These are phyloP conservation scores for Mycena rebaudengoi DNA, from an alignment of 768 basidiomycete species.

Conservation along the genomic window DNA sequence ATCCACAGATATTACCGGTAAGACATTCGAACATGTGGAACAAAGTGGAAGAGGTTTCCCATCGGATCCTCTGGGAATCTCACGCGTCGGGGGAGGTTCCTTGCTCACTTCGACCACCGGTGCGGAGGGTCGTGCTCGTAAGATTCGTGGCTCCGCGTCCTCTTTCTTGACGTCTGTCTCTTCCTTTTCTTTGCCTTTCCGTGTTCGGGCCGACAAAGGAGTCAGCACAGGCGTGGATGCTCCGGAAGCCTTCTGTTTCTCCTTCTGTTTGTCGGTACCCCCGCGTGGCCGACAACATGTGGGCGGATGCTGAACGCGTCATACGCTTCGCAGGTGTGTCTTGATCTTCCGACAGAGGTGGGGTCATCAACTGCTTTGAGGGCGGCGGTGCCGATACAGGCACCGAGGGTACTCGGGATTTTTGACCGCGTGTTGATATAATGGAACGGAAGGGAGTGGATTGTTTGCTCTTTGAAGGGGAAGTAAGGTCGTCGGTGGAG, in stretches of 20 bases:
- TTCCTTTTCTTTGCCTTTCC: conserved; percentile 39
- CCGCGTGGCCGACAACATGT: conserved; percentile 11
- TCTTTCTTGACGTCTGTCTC: conserved; percentile 54
- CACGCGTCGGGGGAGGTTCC: conserved; percentile 46
- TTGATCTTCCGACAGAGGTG: conserved; percentile 56
- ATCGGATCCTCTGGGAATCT: conserved; percentile 64
- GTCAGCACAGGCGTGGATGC: conserved; percentile 38
- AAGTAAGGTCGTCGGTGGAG: conserved; percentile 39
- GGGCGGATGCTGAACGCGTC: conserved; percentile 34
- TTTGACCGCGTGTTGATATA: conserved; percentile 68
- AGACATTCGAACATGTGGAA: conserved; percentile 71
- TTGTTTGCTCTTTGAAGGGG: conserved; percentile 42
- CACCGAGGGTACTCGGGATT: conserved; percentile 38
- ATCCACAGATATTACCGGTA: conserved; percentile 82
- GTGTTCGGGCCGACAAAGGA: conserved; percentile 29
- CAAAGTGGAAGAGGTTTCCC: conserved; percentile 78
- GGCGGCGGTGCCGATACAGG: background rate
- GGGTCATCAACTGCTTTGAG: conserved; percentile 53
- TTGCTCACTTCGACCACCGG: conserved; percentile 46
- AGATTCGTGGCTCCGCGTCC: conserved; percentile 59
- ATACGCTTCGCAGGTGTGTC: conserved; percentile 39
- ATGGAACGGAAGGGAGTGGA: conserved; percentile 60
- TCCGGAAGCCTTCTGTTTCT: conserved; percentile 37
- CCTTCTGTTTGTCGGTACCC: conserved; percentile 37
- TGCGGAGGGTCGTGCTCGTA: conserved; percentile 57